Base-by-base conservation (phyloP, 2,329 filamentous ascomycete species). In the Colletotrichum salicis region DNA sequence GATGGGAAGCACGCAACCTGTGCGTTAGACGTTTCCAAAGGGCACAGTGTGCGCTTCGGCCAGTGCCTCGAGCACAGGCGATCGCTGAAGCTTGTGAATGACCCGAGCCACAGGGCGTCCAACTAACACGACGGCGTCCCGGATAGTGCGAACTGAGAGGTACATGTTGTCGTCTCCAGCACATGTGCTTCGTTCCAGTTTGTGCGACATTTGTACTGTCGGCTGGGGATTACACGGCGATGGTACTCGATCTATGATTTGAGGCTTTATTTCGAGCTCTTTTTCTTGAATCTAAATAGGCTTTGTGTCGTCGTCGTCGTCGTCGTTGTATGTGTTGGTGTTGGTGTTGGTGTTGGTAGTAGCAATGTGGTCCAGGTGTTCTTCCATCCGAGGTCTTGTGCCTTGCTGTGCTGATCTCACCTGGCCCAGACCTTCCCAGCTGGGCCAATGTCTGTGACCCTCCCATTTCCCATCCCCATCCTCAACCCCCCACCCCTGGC, bases 341-440 rank as follows among this genome's bases (percentile, higher is more conserved):
- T n/a, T n/a, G n/a, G n/a, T n/a, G n/a, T n/a, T 51, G 27, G 37
- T 60, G 55, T 22, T 24, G 19, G 19, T 13, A 45, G 12, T n/a
- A 24, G 19, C 35, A 41, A 10, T 13, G 37, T 62, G 27, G 64
- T 31, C 37, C 15, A 62, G 35, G 48, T 48, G 35, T 4, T 45
- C 22, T 54, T 52, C 45, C 29, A 22, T 52, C 59, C 59, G 45
- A 35, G 59, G 12, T 62, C 41, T 19, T 29, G 41, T 62, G 22
- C 41, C 48, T 63, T 35, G 58, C 57, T 64, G 41, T 71, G 64
- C 61, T 64, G 35, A 64, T 56, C 61, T 55, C 54, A 64, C 67
- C 48, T 55, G 63, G 33, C 35, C 45, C 35, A 54, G 52, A 48
- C 66, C 52, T 64, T 69, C 52, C 61, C 8, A 65, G 54, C 56